Percentiles rank a stretch among this genome's conserved stretches.
Conservation (phyloP, 805 yeast genomes). For the Metschnikowia santaceciliae region DNA sequence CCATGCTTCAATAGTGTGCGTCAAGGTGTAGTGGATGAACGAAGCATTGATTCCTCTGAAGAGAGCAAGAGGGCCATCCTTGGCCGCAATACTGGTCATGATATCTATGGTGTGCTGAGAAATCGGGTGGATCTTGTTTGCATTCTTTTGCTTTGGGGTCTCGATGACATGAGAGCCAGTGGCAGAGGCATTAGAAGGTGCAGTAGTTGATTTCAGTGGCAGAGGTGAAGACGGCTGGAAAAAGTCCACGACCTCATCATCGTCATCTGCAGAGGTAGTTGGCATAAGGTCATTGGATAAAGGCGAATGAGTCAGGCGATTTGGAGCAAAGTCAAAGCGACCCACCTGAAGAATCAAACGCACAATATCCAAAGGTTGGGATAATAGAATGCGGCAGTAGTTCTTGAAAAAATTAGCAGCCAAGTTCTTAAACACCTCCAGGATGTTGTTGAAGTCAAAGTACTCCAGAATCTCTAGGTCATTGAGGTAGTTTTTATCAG, state of each 20-base stretch:
- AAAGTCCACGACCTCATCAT: conserved; percentile 33
- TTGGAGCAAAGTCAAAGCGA: conserved; percentile 37
- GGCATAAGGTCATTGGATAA: background rate
- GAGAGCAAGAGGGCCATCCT: conserved; percentile 67
- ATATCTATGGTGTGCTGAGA: conserved; percentile 63
- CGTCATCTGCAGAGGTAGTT: conserved; percentile 6
- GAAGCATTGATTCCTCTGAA: conserved; percentile 77
- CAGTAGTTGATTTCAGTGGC: conserved; percentile 3
- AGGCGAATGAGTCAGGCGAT: background rate
- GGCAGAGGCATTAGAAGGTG: background rate
- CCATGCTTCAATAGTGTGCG: conserved; percentile 85
- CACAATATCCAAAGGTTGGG: conserved; percentile 88
- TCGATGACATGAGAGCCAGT: background rate
- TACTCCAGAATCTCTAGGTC: conserved; percentile 67
- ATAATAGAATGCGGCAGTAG: conserved; percentile 62
- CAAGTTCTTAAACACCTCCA: conserved; percentile 54
- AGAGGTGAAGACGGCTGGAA: conserved; percentile 23
- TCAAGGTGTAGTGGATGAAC: conserved; percentile 70
- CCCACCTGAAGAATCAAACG: conserved; percentile 80
- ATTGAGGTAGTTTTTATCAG: conserved; percentile 42
- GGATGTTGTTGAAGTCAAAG: conserved; percentile 54
- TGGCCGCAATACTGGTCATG: conserved; percentile 58
- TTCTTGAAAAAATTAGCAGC: conserved; percentile 59
- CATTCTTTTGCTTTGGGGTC: conserved; percentile 1
- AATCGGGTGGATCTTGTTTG: conserved; percentile 47